Evolutionary conservation across 139 green algal genomes (phyloP), one percentile per base, ranked within the genome.

Genomic region (Trebouxia sp.): DNA sequence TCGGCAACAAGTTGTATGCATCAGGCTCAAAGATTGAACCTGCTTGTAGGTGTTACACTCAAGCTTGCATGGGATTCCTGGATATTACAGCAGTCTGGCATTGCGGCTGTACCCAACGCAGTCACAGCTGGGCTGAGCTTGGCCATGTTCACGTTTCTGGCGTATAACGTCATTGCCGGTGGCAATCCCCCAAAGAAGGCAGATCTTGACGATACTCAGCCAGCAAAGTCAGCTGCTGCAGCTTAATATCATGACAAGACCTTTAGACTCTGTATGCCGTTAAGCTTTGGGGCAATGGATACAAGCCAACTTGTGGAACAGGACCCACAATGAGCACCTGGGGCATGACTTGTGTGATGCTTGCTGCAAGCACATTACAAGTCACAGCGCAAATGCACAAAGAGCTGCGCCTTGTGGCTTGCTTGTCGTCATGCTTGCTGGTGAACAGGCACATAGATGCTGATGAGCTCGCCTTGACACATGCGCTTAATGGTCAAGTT

Each of bases 151-250:
- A 37, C 78, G 2, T 92, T 92, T 50, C 87, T 90, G 47, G 35
- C 85, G 2, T 92, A 92, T 81, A 91, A 91, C 22, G n/a, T 77
- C 2, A 45, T 77, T 41, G 69, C 69, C 55, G 69, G 69, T 26
- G 88, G 88, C 69, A 92, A 92, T 78, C 88, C 88, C n/a, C 86
- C 86, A 28, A 79, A 79, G 50, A 65, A 45, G 35, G 38, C 78
- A 69, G 55, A 30, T 20, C 53, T n/a, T 45, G 74, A 53, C 28
- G 74, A 79, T 47, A 28, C 65, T 45, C 10, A 79, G 22, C 8
- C 42, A 66, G 30, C 66, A 66, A 47, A 45, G 28, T n/a, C 42
- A 67, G 47, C 74, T 26, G 74, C 74, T 35, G 74, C 74, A 32
- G 47, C 42, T 41, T 14, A 42, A 37, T 75, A 51, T 15, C 14